Base-by-base conservation (phyloP, 83 land plant genomes). In the Picea engelmannii region DNA sequence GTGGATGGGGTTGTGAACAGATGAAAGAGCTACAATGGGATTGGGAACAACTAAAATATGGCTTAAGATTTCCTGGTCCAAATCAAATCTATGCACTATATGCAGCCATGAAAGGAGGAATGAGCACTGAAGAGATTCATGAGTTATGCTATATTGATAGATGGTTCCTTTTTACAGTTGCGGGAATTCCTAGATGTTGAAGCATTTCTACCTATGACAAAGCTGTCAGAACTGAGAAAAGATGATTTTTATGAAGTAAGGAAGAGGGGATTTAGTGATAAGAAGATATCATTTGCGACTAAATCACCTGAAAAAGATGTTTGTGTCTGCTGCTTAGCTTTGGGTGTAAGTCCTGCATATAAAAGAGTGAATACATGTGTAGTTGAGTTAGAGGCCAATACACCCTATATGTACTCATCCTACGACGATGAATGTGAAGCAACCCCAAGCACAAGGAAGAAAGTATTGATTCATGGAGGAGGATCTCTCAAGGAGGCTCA, bases 331-430 rank as follows among this genome's bases (percentile, higher is more conserved):
- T 84, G 98, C 12, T 35, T 95, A 21, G 87, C 91, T 65, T 80
- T 96, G 38, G 99, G 99, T 81, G 92, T 98, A 18, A 79, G 81
- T 27, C 99, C 99, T 55, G 84, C 93, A 35, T 98, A 92, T 81
- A 98, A 98, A 80, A 86, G 99, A 60, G 99, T 98, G 76, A 98
- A 98, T 80, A 98, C 99, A 18, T 98, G 99, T 94, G 99, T 97
- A 64, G 99, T 96, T 58, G 98, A 98, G 75, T 98, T 98, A 86
- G 99, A 98, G 82, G 99, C 99, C n/a, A 85, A 96, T 79, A 98
- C 99, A 52, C 99, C 99, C 17, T 98, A 96, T 76, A 87, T 98
- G 93, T 98, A 98, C 79, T 98, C 99, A 7, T 95, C 97, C 18
- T 98, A 98, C 87, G 99, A 96, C 40, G 88, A 80, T 80, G 99